Evolutionary conservation across 1,284 basidiomycete genomes (phyloP), one percentile per base, ranked within the genome.

Genomic region (Serendipita sp.): DNA sequence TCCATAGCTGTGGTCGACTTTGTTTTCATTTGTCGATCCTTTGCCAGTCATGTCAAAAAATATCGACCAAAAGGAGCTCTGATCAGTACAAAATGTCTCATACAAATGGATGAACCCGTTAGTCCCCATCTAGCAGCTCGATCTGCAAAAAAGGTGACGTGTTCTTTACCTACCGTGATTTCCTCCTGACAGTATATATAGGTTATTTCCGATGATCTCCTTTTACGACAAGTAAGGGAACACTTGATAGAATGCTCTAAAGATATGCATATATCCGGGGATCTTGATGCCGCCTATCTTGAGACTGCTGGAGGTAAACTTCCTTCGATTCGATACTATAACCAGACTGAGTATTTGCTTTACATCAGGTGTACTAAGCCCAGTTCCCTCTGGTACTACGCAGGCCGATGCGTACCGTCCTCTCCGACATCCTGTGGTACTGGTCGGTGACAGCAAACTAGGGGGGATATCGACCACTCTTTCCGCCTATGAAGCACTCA

Each of bases 381-480:
- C 95, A 0, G 85, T 87, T 0, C 77, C 93, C 1, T 87, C 87
- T 0, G 93, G 93, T 0, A 84, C 86, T 0, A 91, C 91, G 2
- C 95, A 98, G 72, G 80, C 83, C 13, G 91, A 93, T 62, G 82
- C 82, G 35, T 93, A 92, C 69, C 81, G 93, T 1, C 84, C 91
- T 1, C 81, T 91, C 32, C 90, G 90, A 65, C 79, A 97, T 1
- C 95, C 95, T 0, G 88, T 88, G 0, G 76, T 98, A 64, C 80
- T 99, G 2, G 77, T 99, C 44, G 94, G 91, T 0, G 92, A 95
- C 62, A 83, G 89, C 0, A 85, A 84, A 64, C 84, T 99, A 1
- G 95, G 95, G 15, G 95, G 95, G 0, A 98, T 98, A 66, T 95
- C 92, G 15, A 89, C 93, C 0, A 98, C 95, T 0, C 85, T 97